phyloP scores from a whole-genome alignment of 148 eudicot species.

The Polygonum aviculare region DNA sequence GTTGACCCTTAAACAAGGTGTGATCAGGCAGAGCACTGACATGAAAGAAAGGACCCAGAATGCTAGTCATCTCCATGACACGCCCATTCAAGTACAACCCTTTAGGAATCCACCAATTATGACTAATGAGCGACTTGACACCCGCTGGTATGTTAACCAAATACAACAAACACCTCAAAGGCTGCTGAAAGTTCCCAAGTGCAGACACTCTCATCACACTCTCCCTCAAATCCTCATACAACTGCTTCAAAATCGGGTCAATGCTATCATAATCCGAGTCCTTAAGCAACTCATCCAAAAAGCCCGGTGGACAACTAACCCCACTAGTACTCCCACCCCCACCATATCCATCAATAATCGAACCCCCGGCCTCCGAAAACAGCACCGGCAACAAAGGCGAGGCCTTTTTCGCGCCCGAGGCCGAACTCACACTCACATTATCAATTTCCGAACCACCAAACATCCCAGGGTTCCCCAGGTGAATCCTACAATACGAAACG shows the following conservation, averaged over 20 bases:
- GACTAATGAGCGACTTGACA: slow-evolving; percentile 63
- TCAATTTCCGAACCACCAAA: slow-evolving; percentile 32
- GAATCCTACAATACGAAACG: slow-evolving; percentile 78
- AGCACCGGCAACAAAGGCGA: slow-evolving; percentile 71
- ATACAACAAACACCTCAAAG: slow-evolving; percentile 68
- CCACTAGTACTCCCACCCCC: slow-evolving; percentile 43
- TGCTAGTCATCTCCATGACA: slow-evolving; percentile 83
- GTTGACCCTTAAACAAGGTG: slow-evolving; percentile 64
- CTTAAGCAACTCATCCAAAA: slow-evolving; percentile 66
- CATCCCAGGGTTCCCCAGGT: slow-evolving; percentile 78
- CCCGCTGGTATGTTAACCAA: slow-evolving; percentile 60
- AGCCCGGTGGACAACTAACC: slow-evolving; percentile 54
- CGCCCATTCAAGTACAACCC: slow-evolving; percentile 75
- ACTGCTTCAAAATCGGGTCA: slow-evolving; percentile 68
- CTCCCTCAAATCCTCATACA: slow-evolving; percentile 92
- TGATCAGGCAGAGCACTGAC: slow-evolving; percentile 93
- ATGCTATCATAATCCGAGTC: slow-evolving; percentile 79
- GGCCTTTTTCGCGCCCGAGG: slow-evolving; percentile 2
- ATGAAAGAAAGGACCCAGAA: slow-evolving; percentile 90
- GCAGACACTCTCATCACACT: slow-evolving; percentile 75
- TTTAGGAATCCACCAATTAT: slow-evolving; percentile 90
- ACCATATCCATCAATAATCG: slow-evolving; percentile 49
- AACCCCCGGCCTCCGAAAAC: slow-evolving; percentile 47
- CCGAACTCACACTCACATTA: slow-evolving; percentile 11
- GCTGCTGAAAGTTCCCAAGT: slow-evolving; percentile 92